Evolutionary conservation across 2,329 filamentous ascomycete species (phyloP), one percentile per base, ranked within the genome.

Genomic region (Davidsoniella neocaledoniae): DNA sequence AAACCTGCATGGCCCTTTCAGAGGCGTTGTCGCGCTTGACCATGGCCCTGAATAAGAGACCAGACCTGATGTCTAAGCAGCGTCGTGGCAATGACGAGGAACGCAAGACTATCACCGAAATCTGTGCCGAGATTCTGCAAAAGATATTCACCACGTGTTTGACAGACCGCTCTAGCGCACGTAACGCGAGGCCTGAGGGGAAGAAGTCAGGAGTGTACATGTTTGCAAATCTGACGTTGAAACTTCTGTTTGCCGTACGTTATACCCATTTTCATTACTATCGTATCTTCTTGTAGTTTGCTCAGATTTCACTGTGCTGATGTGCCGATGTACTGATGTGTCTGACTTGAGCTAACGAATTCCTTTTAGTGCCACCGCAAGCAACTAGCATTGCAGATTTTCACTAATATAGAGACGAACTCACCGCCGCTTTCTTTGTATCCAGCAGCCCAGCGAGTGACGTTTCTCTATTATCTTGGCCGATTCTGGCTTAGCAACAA

Each of bases 381-480:
- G 2, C 77, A 85, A 54, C 80, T 87, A 50, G 87, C 86, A 14
- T 83, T 85, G 56, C 86, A 90, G 62, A 84, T 95, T 58, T 91
- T 95, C 61, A 81, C 80, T 56, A 93, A 91, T 60, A 90, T 95
- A 55, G 81, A 79, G 46, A 80, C 83, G 51, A 83, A 85, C 56
- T 88, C 85, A 0, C 87, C 87, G 1, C 85, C 86, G 0, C 67
- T 96, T 10, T 72, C 76, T 1, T 75, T 85, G 47, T 96, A 93
- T 59, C 86, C 88, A 2, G 86, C 85, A 19, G 76, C 83, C 5
- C 85, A 96, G 61, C 78, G 87, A 45, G 86, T 94, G 46, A 94
- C 87, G 3, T 96, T 88, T 58, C 79, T 96, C 12, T 95, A 94
- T 67, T 94, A 94, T 61, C 79, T 96, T 5, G 90, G 90, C 16